These are phyloP conservation scores for Cladophialophora chaetospira DNA, from an alignment of 2,329 filamentous ascomycete genomes.

Conservation along the genomic window DNA sequence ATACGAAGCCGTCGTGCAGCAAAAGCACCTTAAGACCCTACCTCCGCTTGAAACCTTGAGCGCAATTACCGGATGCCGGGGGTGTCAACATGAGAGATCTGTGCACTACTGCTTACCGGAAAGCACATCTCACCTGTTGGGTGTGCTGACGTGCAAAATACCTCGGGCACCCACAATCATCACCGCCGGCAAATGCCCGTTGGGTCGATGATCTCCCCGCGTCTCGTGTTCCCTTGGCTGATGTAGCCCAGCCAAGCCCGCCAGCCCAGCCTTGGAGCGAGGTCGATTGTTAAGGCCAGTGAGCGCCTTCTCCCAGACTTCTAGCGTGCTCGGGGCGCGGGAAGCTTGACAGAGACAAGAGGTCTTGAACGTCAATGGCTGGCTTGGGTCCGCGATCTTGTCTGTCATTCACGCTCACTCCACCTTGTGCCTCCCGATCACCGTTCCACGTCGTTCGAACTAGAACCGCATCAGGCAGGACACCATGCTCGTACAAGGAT, in stretches of 20 bases:
- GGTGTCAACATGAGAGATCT: neutral
- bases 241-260: neutral
- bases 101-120: no score
- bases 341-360: constrained; percentile 6
- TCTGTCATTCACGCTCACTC: constrained; percentile 1
- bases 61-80: neutral
- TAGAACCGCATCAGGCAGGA: constrained; percentile 14
- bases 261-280: neutral
- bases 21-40: no score
- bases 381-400: neutral
- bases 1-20: neutral
- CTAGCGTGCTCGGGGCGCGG: constrained; percentile 9
- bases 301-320: constrained; percentile 1
- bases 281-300: neutral
- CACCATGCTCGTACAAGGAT: constrained; percentile 9
- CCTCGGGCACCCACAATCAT: neutral
- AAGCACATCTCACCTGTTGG: neutral
- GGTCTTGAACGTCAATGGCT: constrained; percentile 9
- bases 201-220: neutral
- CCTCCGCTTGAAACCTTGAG: constrained; percentile 3
- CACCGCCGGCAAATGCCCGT: constrained; percentile 5
- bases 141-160: neutral
- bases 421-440: neutral
- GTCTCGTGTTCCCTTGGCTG: constrained; percentile 3
- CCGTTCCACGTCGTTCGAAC: neutral